These are phyloP conservation scores for Thielaviopsis musarum DNA, from an alignment of 2,329 filamentous ascomycete species.

Conservation along the genomic window DNA sequence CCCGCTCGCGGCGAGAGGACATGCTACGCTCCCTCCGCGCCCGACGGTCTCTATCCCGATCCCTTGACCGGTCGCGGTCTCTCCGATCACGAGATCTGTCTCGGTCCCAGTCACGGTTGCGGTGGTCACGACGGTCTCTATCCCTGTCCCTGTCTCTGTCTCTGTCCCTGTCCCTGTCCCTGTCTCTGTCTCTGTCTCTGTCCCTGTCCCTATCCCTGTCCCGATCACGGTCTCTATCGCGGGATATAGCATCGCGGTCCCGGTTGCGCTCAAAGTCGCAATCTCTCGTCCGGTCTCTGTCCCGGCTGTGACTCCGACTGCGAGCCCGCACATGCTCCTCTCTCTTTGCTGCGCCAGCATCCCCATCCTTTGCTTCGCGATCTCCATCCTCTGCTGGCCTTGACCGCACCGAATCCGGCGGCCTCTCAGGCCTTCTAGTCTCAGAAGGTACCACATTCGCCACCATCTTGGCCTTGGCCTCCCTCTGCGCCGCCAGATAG, in stretches of 20 bases:
- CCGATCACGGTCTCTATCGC: slow-evolving; percentile 19
- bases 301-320: slow-evolving; percentile 21
- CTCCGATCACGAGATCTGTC: background rate
- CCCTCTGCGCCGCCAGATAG: slow-evolving; percentile 44
- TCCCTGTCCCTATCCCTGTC: slow-evolving; percentile 17
- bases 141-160: slow-evolving; percentile 18
- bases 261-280: slow-evolving; percentile 19
- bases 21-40: background rate
- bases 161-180: slow-evolving; percentile 28
- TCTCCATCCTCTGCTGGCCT: slow-evolving; percentile 17
- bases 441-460: background rate
- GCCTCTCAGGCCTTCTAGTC: slow-evolving; percentile 28
- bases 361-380: background rate
- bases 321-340: slow-evolving; percentile 14
- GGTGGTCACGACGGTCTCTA: slow-evolving; percentile 13
- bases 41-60: background rate
- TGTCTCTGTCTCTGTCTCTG: slow-evolving; percentile 22
- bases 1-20: slow-evolving; percentile 11
- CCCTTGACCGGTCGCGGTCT: no score
- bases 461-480: slow-evolving; percentile 42
- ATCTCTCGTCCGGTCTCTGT: slow-evolving; percentile 18
- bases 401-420: slow-evolving; percentile 22
- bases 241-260: slow-evolving; percentile 16
- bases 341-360: background rate
- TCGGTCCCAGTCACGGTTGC: slow-evolving; percentile 15